A percentile compares a stretch with the other conserved stretches of the same genome.
Evolutionary conservation across 352 stramenopile genomes (phyloP).

Genomic region (Globisporangium ultimum): DNA sequence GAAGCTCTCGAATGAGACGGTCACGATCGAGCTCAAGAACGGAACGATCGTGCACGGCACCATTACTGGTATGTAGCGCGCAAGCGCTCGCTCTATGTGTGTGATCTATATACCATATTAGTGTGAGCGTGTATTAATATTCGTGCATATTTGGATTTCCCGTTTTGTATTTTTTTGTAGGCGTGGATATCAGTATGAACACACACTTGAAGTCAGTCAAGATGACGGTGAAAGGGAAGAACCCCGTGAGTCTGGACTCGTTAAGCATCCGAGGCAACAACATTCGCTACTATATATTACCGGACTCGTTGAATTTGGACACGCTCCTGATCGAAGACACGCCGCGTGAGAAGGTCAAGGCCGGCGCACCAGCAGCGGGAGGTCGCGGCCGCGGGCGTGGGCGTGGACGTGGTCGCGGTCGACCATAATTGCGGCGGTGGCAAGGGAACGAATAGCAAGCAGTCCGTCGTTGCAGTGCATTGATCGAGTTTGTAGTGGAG

Average conservation of each 20-base stretch:
- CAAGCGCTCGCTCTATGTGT: not conserved
- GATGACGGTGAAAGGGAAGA: slow-evolving; percentile 97
- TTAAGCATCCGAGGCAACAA: slow-evolving; percentile 98
- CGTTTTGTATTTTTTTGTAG: slow-evolving; percentile 30
- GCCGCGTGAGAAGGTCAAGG: slow-evolving; percentile 93
- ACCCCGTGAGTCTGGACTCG: slow-evolving; percentile 96
- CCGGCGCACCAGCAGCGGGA: slow-evolving; percentile 45
- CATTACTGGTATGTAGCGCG: slow-evolving; percentile 81
- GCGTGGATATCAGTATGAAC: slow-evolving; percentile 99
- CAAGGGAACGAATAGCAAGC: slow-evolving; percentile 1
- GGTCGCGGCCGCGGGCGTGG: slow-evolving; percentile 77
- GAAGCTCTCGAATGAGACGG: slow-evolving; percentile 98
- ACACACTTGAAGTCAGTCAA: slow-evolving; percentile 99
- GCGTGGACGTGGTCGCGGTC: slow-evolving; percentile 56
- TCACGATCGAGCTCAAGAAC: slow-evolving; percentile 99
- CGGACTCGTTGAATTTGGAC: slow-evolving; percentile 97
- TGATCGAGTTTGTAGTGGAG: not conserved
- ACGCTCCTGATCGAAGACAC: slow-evolving; percentile 98
- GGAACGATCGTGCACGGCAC: slow-evolving; percentile 98
- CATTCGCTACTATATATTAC: slow-evolving; percentile 95
- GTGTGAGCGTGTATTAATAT: not conserved
- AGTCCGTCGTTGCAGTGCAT: slow-evolving; percentile 1
- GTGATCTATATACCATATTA: not conserved
- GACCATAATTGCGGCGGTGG: slow-evolving; percentile 16
- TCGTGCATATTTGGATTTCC: not conserved